Evolutionary conservation across 768 basidiomycete species (phyloP).

Genomic region (Boletus fagicola): DNA sequence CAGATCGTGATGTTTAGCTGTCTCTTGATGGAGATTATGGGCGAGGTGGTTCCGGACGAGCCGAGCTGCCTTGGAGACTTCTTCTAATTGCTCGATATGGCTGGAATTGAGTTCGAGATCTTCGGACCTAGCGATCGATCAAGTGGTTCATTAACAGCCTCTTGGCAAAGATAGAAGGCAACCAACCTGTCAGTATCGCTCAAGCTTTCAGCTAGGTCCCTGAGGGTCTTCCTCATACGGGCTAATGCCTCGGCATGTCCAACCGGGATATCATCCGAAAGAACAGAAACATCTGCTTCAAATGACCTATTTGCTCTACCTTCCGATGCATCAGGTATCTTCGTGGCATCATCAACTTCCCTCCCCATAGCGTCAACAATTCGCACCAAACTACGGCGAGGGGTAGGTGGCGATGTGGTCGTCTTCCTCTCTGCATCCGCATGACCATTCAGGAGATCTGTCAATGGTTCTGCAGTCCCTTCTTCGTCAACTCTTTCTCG

Average conservation of each 20-base stretch:
- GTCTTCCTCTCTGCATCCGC: slow-evolving; percentile 21
- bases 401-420: slow-evolving; percentile 15
- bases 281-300: slow-evolving; percentile 21
- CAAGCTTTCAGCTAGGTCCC: slow-evolving; percentile 54
- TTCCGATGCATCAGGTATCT: slow-evolving; percentile 34
- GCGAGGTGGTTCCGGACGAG: slow-evolving; percentile 46
- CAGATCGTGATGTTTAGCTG: slow-evolving; percentile 35
- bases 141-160: slow-evolving; percentile 5
- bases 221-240: slow-evolving; percentile 57
- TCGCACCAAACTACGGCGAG: slow-evolving; percentile 45
- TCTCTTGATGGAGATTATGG: slow-evolving; percentile 41
- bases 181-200: slow-evolving; percentile 57
- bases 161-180: slow-evolving; percentile 1
- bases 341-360: slow-evolving; percentile 43
- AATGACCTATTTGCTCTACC: slow-evolving; percentile 16
- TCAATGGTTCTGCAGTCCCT: neutral
- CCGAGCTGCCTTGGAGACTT: slow-evolving; percentile 52
- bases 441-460: slow-evolving; percentile 6
- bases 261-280: slow-evolving; percentile 23
- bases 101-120: slow-evolving; percentile 39
- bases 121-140: slow-evolving; percentile 37
- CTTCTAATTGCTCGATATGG: slow-evolving; percentile 51
- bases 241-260: slow-evolving; percentile 52
- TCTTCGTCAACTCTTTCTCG: slow-evolving; percentile 38
- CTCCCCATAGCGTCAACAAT: slow-evolving; percentile 71